Percentiles rank a stretch among this genome's conserved stretches.
These are phyloP conservation scores for Letharia columbiana DNA, from an alignment of 495 filamentous ascomycete genomes.

Conservation along the genomic window DNA sequence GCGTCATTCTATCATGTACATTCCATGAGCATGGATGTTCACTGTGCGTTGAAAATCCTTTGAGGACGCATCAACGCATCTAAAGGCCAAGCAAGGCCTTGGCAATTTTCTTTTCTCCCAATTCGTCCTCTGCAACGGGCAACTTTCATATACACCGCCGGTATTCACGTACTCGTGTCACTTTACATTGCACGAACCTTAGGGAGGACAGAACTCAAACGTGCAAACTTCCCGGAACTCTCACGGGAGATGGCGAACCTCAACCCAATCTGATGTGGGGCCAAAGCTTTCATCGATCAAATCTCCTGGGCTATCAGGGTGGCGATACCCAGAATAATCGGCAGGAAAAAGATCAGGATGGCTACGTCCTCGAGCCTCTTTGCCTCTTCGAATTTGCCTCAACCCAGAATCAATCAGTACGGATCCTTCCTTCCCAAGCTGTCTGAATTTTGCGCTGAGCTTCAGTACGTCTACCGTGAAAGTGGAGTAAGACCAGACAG, in stretches of 20 bases:
- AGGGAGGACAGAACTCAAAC: not conserved
- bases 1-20: not conserved
- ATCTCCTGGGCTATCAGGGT: not conserved
- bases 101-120: not conserved
- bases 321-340: not conserved
- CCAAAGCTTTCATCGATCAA: not conserved
- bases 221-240: slow-evolving; percentile 12
- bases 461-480: not conserved
- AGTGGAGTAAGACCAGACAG: not conserved
- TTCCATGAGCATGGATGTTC: not conserved
- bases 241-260: slow-evolving; percentile 15
- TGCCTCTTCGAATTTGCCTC: not conserved
- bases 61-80: not conserved
- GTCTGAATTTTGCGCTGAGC: not conserved
- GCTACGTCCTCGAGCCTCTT: not conserved
- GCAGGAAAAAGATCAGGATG: not conserved
- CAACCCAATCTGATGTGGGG: slow-evolving; percentile 11
- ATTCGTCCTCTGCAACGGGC: not conserved
- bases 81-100: not conserved
- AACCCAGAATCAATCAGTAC: not conserved
- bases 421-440: not conserved
- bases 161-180: not conserved
- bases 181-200: not conserved
- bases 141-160: not conserved
- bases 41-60: not conserved